Conservation (phyloP, 495 filamentous ascomycete genomes). For the Ramalina intermedia region DNA sequence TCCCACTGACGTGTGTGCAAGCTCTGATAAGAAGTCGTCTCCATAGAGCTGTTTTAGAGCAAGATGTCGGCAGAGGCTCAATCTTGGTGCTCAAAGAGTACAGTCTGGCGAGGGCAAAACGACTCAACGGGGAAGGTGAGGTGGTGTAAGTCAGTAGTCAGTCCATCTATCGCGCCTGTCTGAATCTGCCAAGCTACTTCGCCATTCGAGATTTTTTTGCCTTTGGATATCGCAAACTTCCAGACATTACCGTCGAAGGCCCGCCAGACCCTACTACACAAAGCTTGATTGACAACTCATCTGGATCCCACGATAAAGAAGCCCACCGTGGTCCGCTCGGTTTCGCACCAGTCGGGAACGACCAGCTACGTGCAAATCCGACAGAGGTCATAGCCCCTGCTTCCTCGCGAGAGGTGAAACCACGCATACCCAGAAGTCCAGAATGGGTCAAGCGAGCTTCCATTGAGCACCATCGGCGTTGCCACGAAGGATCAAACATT, state of each 20-base stretch:
- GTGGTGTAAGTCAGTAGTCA: slow-evolving; percentile 4
- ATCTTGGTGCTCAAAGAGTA: slow-evolving; percentile 14
- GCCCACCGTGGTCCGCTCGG: not conserved
- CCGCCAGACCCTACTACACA: not conserved
- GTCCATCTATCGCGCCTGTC: not conserved
- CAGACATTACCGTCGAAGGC: not conserved
- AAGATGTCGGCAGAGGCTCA: slow-evolving; percentile 12
- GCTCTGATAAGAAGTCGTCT: slow-evolving; percentile 12
- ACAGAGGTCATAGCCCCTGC: not conserved
- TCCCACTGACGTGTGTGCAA: slow-evolving; percentile 1
- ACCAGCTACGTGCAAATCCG: not conserved
- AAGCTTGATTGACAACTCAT: not conserved
- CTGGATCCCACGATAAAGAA: not conserved
- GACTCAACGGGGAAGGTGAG: slow-evolving; percentile 9
- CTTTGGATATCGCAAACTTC: slow-evolving; percentile 5
- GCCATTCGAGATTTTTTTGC: slow-evolving; percentile 13
- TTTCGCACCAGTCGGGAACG: not conserved
- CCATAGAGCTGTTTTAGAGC: slow-evolving; percentile 4
- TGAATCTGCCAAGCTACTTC: slow-evolving; percentile 8
- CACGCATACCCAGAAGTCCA: not conserved
- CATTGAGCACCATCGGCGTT: slow-evolving; percentile 1
- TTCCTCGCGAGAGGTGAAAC: not conserved
- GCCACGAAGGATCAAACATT: not conserved
- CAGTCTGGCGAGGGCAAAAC: slow-evolving; percentile 8
- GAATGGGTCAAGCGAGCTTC: not conserved